phyloP scores from a whole-genome alignment of 2,329 filamentous ascomycete genomes.

The Ophiocordyceps robertsii region DNA sequence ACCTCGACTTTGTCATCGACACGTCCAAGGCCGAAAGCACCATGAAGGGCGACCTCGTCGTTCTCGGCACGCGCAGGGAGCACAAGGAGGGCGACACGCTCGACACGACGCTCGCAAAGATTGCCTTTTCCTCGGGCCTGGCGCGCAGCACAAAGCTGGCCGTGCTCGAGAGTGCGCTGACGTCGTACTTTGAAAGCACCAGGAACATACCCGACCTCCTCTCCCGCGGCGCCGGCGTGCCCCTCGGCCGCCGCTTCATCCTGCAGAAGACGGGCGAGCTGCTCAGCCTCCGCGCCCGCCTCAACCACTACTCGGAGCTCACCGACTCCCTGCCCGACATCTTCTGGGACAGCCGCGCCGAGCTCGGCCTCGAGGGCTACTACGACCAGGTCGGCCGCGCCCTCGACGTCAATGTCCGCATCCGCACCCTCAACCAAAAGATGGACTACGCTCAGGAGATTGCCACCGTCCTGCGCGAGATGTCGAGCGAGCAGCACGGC shows the following conservation, averaged over 20 bases:
- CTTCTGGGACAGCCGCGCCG: constrained; percentile 87
- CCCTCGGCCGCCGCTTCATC: constrained; percentile 56
- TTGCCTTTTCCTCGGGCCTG: constrained; percentile 89
- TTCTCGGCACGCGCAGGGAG: constrained; percentile 63
- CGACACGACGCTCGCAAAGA: constrained; percentile 69
- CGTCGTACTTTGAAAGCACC: constrained; percentile 76
- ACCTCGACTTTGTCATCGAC: constrained; percentile 78
- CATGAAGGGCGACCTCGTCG: constrained; percentile 78
- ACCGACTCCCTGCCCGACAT: constrained; percentile 91
- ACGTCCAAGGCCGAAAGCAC: constrained; percentile 56
- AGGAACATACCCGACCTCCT: constrained; percentile 69
- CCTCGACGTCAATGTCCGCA: constrained; percentile 81
- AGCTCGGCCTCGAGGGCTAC: constrained; percentile 83
- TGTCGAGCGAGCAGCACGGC: constrained; percentile 81
- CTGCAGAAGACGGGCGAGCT: constrained; percentile 89
- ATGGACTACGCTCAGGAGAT: constrained; percentile 98
- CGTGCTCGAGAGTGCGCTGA: constrained; percentile 72
- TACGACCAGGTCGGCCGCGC: constrained; percentile 88
- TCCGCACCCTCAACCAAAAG: constrained; percentile 86
- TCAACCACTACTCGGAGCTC: constrained; percentile 94
- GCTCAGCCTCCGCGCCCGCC: constrained; percentile 73
- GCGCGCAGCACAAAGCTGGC: constrained; percentile 89
- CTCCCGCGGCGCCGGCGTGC: constrained; percentile 40
- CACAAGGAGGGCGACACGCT: constrained; percentile 28
- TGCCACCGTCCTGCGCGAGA: constrained; percentile 74